Evolutionary conservation across 306 rosid species (phyloP).

Genomic region (Dalbergia cochinchinensis): DNA sequence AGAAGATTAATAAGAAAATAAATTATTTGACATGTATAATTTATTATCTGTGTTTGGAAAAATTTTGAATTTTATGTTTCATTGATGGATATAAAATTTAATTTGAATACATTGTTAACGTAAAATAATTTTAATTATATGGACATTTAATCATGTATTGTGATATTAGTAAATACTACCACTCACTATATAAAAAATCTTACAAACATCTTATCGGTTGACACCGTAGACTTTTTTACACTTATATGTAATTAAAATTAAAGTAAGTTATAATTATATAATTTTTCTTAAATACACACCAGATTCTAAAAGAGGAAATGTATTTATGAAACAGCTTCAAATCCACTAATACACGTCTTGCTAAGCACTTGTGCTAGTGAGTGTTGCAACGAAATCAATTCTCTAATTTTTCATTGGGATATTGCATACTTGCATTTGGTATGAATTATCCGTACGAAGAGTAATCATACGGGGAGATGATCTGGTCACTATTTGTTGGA

Average conservation of each 20-base stretch:
- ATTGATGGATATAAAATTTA: too few species aligned
- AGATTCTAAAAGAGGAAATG: not conserved
- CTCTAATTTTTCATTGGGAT: not conserved
- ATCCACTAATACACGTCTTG: not conserved
- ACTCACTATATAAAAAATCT: too few species aligned
- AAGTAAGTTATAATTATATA: not conserved
- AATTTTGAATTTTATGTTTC: not conserved
- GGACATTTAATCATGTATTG: too few species aligned
- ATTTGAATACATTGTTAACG: too few species aligned
- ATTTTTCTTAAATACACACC: not conserved
- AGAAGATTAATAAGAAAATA: not conserved
- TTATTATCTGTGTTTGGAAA: not conserved
- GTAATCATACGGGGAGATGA: not conserved
- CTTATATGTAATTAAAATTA: too few species aligned
- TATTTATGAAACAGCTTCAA: not conserved
- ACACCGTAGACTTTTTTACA: too few species aligned
- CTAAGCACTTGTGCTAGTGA: not conserved
- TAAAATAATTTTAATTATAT: too few species aligned
- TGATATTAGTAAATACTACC: too few species aligned
- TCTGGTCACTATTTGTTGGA: not conserved
- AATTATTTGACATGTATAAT: not conserved
- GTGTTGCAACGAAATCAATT: not conserved
- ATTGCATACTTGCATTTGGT: not conserved
- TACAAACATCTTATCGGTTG: too few species aligned
- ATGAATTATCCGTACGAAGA: not conserved